Evolutionary conservation across 805 yeast species (phyloP).

Genomic region (Teunomyces barrocoloradensis): DNA sequence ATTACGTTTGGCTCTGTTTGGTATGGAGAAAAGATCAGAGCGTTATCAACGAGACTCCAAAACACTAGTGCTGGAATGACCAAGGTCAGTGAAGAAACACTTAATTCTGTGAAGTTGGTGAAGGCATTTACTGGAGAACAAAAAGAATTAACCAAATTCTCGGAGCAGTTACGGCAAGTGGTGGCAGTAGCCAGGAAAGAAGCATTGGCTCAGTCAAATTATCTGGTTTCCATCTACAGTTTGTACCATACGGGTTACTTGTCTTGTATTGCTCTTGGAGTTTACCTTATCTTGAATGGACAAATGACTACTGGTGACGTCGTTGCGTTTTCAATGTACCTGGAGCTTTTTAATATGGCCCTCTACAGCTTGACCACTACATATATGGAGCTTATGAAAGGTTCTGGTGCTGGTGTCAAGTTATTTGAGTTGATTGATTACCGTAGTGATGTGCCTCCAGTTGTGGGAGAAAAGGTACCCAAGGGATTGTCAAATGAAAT

Average conservation of each 20-base stretch:
- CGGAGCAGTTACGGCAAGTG: constrained; percentile 37
- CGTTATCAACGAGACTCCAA: constrained; percentile 39
- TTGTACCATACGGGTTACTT: constrained; percentile 43
- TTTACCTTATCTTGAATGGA: constrained; percentile 40
- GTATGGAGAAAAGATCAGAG: constrained; percentile 44
- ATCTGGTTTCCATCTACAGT: constrained; percentile 41
- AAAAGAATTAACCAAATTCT: constrained; percentile 39
- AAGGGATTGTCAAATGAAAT: constrained; percentile 26
- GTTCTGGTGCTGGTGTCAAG: constrained; percentile 46
- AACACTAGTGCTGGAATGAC: constrained; percentile 46
- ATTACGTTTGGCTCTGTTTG: constrained; percentile 44
- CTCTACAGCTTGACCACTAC: constrained; percentile 45
- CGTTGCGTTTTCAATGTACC: constrained; percentile 46
- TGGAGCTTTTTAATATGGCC: constrained; percentile 44
- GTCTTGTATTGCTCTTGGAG: constrained; percentile 42
- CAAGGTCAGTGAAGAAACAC: constrained; percentile 43
- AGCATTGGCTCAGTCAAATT: constrained; percentile 45
- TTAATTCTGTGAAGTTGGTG: constrained; percentile 41
- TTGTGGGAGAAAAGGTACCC: constrained; percentile 30
- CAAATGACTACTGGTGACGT: constrained; percentile 49
- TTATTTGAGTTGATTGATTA: constrained; percentile 42
- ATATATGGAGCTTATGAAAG: constrained; percentile 46
- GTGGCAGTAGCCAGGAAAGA: constrained; percentile 42
- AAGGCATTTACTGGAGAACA: constrained; percentile 45
- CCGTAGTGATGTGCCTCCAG: constrained; percentile 33